Base-by-base conservation (phyloP, 257 asterid species). In the Fraxinus excelsior region DNA sequence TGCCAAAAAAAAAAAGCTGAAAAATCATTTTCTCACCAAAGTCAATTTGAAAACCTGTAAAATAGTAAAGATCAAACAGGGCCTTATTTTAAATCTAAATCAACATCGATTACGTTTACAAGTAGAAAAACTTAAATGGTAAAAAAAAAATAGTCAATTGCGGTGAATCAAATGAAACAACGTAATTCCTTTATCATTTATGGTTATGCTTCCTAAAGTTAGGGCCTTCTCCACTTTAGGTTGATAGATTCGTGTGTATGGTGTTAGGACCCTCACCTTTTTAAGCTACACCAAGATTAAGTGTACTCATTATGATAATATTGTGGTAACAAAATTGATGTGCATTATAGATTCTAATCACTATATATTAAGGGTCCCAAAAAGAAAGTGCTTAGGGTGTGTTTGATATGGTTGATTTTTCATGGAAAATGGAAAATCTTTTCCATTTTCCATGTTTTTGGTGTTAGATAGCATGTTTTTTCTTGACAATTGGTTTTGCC, bases 211-310 rank as follows among this genome's bases (percentile, higher is more conserved):
- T 80, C 80, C 66, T 74, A 81, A 79, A 80, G 86, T 67, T 73
- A 72, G 40, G 40, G 70, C 72, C 70, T 80, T 76, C 73, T 19
- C 49, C 70, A 25, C 14, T 66, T 51, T 76, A 68, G 58, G 82
- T 72, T 80, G 82, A 83, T 69, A 37, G 74, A 56, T 74, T 25
- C 67, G 42, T 75, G 46, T 70, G 53, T 25, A 67, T 51, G 67
- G 78, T n/a, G 58, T 35, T 42, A 71, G 85, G 87, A 25, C 87
- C 90, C 80, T 80, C 80, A 51, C 79, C 83, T 77, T 87, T 86
- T 86, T 29, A 73, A 83, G 87, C 91, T 86, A 82, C 93, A 83
- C 84, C 83, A 84, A 67, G 84, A 85, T 78, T 82, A 82, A 44
- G 75, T 74, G 74, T 42, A 82, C 72, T 76, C 80, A 81, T 72